Base-by-base conservation (phyloP, 768 basidiomycete genomes). In the Tylopilus intermedius region DNA sequence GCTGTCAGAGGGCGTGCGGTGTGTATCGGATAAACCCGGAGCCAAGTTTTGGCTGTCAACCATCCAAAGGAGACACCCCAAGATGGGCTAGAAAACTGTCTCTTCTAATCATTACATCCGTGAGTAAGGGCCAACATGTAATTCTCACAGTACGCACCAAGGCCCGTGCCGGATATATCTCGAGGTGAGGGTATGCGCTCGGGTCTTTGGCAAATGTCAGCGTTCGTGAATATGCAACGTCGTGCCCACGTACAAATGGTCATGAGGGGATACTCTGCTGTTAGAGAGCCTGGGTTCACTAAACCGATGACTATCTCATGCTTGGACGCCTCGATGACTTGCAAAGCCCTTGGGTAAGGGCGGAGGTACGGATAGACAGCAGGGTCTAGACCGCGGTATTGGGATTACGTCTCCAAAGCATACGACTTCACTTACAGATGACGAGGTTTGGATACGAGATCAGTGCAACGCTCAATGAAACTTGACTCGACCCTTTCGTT, bases 241-340 rank as follows among this genome's bases (percentile, higher is more conserved):
- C 6, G 18, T 33, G 21, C 8, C 29, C 47, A 49, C 69, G 58
- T 53, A 71, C 71, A 71, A 49, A 67, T 61, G 35, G 33, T 57
- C 49, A 71, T 50, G 30, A 51, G 55, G 6, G 67, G 67, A 51
- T 72, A 69, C 18, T 50, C 32, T 10, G 56, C 45, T 4, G 45
- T n/a, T 21, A 56, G 55, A 29, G 48, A 26, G 21, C 54, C 46
- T 11, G 47, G 26, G 37, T 55, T 47, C 27, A n/a, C 24, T 47
- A 57, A 47, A 35, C 21, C 49, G n/a, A 51, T 49, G 13, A 26
- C 44, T 4, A 57, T 14, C 26, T 26, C 76, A 84, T 60, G 80
- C 78, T 22, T 82, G 64, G 54, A 79, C 74, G 48, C 80, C 68
- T 78, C 74, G 24, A 5, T 5, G 24, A 69, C 66, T 4, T 60